Conservation (phyloP, 2,329 filamentous ascomycete species). For the Ophiocordyceps camponoti-floridani region DNA sequence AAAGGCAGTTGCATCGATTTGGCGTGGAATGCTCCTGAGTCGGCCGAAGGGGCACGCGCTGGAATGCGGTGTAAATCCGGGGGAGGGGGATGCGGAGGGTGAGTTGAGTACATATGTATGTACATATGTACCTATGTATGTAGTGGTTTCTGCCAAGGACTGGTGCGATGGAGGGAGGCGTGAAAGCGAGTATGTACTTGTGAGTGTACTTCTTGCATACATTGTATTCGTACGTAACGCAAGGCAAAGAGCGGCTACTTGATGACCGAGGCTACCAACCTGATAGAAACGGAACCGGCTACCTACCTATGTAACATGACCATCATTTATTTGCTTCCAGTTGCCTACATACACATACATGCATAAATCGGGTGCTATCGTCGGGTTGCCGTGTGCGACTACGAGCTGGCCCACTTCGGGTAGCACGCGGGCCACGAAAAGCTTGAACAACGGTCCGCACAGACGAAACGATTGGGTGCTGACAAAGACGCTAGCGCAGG, state of each 20-base stretch:
- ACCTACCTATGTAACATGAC: no score
- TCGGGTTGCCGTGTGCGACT: background rate
- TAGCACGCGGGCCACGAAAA: background rate
- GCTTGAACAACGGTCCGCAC: background rate
- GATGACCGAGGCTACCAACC: no score
- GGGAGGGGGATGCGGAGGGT: background rate
- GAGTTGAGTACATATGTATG: background rate
- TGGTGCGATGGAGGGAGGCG: no score
- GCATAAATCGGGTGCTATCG: background rate
- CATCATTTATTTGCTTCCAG: no score
- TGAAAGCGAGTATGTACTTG: no score
- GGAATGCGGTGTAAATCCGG: background rate
- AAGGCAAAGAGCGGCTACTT: no score
- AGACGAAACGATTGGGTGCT: background rate
- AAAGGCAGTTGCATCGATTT: no score
- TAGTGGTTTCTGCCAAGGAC: background rate
- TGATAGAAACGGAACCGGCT: no score
- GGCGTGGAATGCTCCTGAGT: no score
- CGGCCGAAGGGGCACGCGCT: background rate
- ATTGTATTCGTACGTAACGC: no score
- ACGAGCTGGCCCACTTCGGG: background rate
- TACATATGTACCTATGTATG: background rate
- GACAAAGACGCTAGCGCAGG: no score
- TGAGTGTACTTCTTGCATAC: no score
- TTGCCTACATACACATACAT: background rate